Evolutionary conservation across 257 asterid species (phyloP).

Genomic region (Hygrophila difformis): DNA sequence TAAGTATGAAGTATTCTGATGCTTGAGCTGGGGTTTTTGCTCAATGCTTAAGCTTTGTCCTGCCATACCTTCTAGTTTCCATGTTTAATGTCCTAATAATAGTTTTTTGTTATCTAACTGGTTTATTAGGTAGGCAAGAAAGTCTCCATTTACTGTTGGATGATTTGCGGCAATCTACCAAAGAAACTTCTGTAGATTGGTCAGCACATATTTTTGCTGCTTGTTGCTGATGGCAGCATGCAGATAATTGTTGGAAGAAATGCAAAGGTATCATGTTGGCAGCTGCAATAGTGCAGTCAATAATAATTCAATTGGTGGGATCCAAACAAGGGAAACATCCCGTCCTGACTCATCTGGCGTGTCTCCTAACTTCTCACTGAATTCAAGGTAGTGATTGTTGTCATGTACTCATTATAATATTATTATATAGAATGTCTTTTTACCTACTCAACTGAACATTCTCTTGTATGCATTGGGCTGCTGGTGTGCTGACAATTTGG

Average conservation of each 20-base stretch:
- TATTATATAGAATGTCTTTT: not conserved
- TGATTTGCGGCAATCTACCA: constrained; percentile 5
- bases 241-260: constrained; percentile 83
- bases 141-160: not conserved
- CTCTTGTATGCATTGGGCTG: not conserved
- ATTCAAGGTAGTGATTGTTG: constrained; percentile 61
- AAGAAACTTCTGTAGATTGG: constrained; percentile 17
- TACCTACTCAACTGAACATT: constrained; percentile 2
- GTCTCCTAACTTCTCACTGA: constrained; percentile 59
- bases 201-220: constrained; percentile 31
- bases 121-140: constrained; percentile 1
- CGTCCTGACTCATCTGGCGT: constrained; percentile 61
- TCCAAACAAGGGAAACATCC: constrained; percentile 73
- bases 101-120: constrained; percentile 1
- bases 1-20: not conserved
- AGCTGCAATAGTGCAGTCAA: constrained; percentile 99
- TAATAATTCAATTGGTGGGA: constrained; percentile 58
- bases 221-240: constrained; percentile 97
- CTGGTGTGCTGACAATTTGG: constrained; percentile 1
- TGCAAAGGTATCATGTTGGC: constrained; percentile 97
- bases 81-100: not conserved
- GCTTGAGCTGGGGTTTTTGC: constrained; percentile 6
- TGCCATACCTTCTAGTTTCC: not conserved
- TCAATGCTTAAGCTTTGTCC: not conserved
- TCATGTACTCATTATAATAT: too few relatives aligned